These are phyloP conservation scores for Gleditsia sinensis DNA, from an alignment of 306 rosid species.

Conservation along the genomic window DNA sequence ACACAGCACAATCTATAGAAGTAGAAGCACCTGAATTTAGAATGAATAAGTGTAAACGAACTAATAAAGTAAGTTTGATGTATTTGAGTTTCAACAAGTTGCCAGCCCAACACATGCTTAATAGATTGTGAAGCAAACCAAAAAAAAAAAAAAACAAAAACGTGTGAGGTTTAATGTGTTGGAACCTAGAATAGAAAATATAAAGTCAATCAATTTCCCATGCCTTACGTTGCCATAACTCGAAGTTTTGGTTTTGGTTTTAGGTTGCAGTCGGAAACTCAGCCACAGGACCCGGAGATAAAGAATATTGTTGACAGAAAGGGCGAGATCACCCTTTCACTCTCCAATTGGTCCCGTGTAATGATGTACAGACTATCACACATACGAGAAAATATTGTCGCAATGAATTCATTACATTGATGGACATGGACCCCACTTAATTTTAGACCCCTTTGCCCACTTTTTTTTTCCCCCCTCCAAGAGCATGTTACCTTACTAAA, in stretches of 20 bases:
- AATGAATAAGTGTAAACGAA: too few species aligned
- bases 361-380: too few species aligned
- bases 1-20: too few species aligned
- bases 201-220: slow-evolving; percentile 1
- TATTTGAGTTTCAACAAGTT: background rate
- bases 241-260: background rate
- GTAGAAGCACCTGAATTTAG: too few species aligned
- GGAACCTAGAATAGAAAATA: background rate
- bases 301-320: background rate
- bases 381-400: too few species aligned
- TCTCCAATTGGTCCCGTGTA: background rate
- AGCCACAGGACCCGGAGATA: slow-evolving; percentile 28
- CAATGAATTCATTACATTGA: background rate
- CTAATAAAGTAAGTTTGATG: background rate
- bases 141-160: background rate
- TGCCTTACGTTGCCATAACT: background rate
- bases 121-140: background rate
- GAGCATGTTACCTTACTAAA: background rate
- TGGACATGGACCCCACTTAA: background rate
- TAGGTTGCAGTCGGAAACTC: slow-evolving; percentile 24
- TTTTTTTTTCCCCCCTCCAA: too few species aligned
- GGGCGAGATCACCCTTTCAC: background rate
- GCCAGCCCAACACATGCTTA: slow-evolving; percentile 15
- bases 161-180: background rate
- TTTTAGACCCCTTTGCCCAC: background rate